Evolutionary conservation across 352 stramenopile genomes (phyloP), one percentile per base, ranked within the genome.

Genomic region (Pythium volutum): DNA sequence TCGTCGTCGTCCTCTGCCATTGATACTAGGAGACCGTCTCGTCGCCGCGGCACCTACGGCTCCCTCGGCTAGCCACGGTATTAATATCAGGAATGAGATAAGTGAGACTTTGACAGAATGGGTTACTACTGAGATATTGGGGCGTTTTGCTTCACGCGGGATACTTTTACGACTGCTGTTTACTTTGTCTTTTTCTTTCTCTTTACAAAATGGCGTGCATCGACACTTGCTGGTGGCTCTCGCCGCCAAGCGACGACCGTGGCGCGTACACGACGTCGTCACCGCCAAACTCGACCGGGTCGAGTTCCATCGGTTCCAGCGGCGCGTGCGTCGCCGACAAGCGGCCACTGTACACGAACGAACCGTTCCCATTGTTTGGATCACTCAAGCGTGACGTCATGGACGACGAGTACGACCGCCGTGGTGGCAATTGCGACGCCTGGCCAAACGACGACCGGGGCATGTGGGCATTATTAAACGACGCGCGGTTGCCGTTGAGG

Each of bases 121-220:
- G 29, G 31, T 36, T 36, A n/a, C n/a, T n/a, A n/a, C n/a, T n/a
- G n/a, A 38, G 33, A 38, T 7, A 38, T 12, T 12, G 12, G 33
- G 33, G 7, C 7, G 7, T 38, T 38, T 7, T 38, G 33, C 33
- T 38, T 7, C 7, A 38, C 33, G 12, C 12, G 33, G 33, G n/a
- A 48, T 48, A 53, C 25, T 53, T 31, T 16, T 53, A 53, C 25
- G 31, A 31, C 26, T 16, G 49, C 15, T 8, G n/a, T 33, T 10
- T 4, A 43, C 14, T 43, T 42, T 12, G 6, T 43, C 7, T 43
- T 43, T 16, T 20, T 18, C 36, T 43, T 15, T 43, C n/a, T 42
- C 10, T 27, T 62, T 70, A 70, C 56, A 70, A 51, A 63, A 70
- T 70, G n/a, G 64, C 64, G 47, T 70, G 64, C 64, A 70, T 66